Evolutionary conservation across 306 rosid genomes (phyloP), one percentile per base, ranked within the genome.

Genomic region (Ormosia semicastrata): DNA sequence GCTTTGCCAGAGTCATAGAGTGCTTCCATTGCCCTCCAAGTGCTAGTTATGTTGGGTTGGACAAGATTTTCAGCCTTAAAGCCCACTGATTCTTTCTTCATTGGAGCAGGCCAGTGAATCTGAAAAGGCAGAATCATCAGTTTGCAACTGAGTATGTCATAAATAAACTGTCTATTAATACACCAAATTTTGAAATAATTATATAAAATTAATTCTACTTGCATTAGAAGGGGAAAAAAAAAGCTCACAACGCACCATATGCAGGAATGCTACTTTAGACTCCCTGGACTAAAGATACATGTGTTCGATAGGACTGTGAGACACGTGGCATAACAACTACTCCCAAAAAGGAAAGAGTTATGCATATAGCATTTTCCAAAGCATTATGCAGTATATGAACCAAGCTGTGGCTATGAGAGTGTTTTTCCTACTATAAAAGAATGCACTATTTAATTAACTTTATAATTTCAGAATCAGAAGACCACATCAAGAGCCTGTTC

Each of bases 1-100:
- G 93, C 93, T 80, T 91, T 91, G 53, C 95, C 90, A 11, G 84
- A 82, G 83, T 89, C 97, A 66, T 66, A 89, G 57, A 93, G 95
- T 68, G 93, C 77, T 88, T 93, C 97, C 92, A 93, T 91, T 63
- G 90, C 95, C 77, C 14, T 88, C 97, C 97, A 93, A 32, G 97
- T 93, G 60, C 76, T 70, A 40, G 90, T 85, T 43, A 91, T 82
- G 77, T 93, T 80, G 3, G 88, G 75, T 36, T 66, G 86, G 14
- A 75, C 54, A 72, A 88, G 87, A 82, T 85, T 87, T 88, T 91
- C 93, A 32, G 87, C 84, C 5, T 33, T 60, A 64, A 86, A 82
- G 70, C 88, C 89, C 9, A 2, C 57, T 6, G 93, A 79, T 32
- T 84, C 91, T 81, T 85, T 89, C 83, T 88, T 91, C 95, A 87